Base-by-base conservation (phyloP, 331 rosid genomes). In the Saraca asoca region DNA sequence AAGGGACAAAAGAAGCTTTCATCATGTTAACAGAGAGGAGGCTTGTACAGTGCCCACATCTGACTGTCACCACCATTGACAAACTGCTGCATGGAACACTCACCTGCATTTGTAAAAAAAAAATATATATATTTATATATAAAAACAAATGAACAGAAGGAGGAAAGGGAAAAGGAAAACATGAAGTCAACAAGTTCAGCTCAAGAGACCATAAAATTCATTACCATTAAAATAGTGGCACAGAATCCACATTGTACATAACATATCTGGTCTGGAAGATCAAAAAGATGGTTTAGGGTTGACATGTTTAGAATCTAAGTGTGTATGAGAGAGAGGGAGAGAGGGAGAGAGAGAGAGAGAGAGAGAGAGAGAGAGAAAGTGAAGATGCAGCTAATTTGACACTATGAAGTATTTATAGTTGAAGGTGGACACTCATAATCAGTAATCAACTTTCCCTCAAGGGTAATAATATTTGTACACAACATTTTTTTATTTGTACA, bases 71-170 rank as follows among this genome's bases (percentile, higher is more conserved):
- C 78, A 84, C 89, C 96, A 80, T 84, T 45, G 88, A 79, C 76
- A 93, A 69, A 83, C 96, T 93, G 85, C 80, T 84, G 87, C 90
- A 93, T 68, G 98, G 98, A 11, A 93, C 96, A 53, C 95, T 90
- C 3, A 93, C 98, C 98, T 93, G 83, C 77, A 70, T 66, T 50
- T n/a, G 46, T 60, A 17, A 72, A 62, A 24, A 43, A 9, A 13
- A 50, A 17, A 41, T 39, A 55, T 1, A 55, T 17, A 31, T 29
- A n/a, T 34, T n/a, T n/a, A n/a, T n/a, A n/a, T n/a, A n/a, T n/a
- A n/a, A n/a, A n/a, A n/a, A n/a, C n/a, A n/a, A n/a, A n/a, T n/a
- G n/a, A n/a, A n/a, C n/a, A n/a, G 24, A 35, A 18, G 12, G 10
- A 17, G 2, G 20, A 46, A 62, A 44, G 39, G 59, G 31, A 51